Percentiles rank a stretch among this genome's conserved stretches.
These are phyloP conservation scores for Rhynchospora breviuscula DNA, from an alignment of 176 grass and related monocot species.

Conservation along the genomic window DNA sequence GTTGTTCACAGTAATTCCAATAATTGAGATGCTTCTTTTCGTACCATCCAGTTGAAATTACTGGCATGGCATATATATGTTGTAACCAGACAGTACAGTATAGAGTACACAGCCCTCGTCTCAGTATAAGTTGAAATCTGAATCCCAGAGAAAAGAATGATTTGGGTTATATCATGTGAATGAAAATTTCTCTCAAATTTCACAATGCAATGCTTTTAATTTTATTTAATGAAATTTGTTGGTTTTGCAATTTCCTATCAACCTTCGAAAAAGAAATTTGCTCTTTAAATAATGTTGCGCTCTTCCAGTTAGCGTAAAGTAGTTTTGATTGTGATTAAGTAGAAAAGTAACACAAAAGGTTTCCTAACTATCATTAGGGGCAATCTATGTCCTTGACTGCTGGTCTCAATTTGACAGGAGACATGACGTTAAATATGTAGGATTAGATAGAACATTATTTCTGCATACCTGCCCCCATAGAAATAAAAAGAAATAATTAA, in stretches of 20 bases:
- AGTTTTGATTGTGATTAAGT: neutral
- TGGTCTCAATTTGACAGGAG: no score
- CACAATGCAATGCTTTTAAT: no score
- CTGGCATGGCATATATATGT: neutral
- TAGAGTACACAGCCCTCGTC: neutral
- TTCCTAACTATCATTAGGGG: neutral
- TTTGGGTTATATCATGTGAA: neutral
- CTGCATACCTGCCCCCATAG: no score
- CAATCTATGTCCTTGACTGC: no score
- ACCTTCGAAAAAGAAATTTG: neutral
- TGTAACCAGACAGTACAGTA: neutral
- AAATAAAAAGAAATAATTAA: no score
- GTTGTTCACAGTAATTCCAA: neutral
- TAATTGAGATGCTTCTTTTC: neutral
- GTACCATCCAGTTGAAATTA: neutral
- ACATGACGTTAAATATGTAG: no score
- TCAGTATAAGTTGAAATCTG: neutral
- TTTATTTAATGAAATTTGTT: no score
- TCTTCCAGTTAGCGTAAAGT: neutral
- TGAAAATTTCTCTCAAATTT: no score
- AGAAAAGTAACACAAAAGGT: neutral
- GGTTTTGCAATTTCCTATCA: no score
- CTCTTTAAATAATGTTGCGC: neutral
- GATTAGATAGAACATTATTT: no score
- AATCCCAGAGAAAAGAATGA: neutral